Base-by-base conservation (phyloP, 495 filamentous ascomycete species). In the Pyrenopolyporus hunteri region DNA sequence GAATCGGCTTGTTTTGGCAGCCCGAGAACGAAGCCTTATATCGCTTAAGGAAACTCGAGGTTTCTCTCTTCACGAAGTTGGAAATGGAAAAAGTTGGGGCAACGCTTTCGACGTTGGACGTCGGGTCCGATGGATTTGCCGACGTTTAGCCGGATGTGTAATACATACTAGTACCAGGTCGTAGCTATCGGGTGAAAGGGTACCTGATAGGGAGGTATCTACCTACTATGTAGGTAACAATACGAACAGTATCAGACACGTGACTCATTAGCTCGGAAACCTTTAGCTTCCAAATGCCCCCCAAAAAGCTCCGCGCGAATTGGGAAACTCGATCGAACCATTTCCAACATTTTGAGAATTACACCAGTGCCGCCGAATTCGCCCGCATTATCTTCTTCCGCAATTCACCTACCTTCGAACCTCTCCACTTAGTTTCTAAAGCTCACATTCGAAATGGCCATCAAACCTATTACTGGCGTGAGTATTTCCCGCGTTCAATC, bases 391-490 rank as follows among this genome's bases (percentile, higher is more conserved):
- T 17, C 25, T 35, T 43, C 28, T n/a, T n/a, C 44, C 20, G 4
- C 28, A 14, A 49, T n/a, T n/a, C 17, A 44, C 39, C 31, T 32
- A 33, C 31, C 57, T 37, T 32, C 31, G 35, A 29, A 37, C 29
- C 51, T 39, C 33, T 37, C 47, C 26, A 29, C 40, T 44, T 4
- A 42, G 37, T n/a, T 9, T 9, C 9, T 16, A 55, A 53, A 23
- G 45, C 64, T 57, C 56, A 63, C 47, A 42, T 40, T 70, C 74
- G 65, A 66, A 74, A 79, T 79, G 76, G 74, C 75, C 53, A 54
- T 79, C 59, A 66, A 55, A 37, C 74, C 75, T 35, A 76, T 78
- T 40, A 76, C 74, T 52, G 75, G 75, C 26, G 75, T 78, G 72
- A 50, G 75, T 74, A 11, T 28, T 6, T 4, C 1, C 13, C n/a